These are phyloP conservation scores for Amanita pseudoporphyria DNA, from an alignment of 768 basidiomycete genomes.

Conservation along the genomic window DNA sequence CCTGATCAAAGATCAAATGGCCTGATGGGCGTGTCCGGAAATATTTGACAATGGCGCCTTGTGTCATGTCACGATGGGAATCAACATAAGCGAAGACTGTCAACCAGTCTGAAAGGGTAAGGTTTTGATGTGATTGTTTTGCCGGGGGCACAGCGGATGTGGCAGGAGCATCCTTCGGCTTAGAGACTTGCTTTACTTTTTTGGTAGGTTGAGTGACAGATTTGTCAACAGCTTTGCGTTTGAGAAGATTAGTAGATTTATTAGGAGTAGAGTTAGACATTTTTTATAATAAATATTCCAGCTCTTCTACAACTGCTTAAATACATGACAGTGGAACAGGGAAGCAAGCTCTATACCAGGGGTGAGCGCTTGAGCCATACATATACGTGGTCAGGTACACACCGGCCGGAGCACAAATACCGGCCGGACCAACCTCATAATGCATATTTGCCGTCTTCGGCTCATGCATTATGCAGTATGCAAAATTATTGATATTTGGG, in stretches of 20 bases:
- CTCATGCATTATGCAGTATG: slow-evolving; percentile 3
- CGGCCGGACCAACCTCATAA: not conserved
- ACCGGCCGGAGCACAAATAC: not conserved
- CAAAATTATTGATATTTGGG: not conserved
- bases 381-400: not conserved
- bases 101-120: slow-evolving; percentile 19
- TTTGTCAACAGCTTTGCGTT: slow-evolving; percentile 1
- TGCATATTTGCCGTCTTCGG: not conserved
- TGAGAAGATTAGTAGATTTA: slow-evolving; percentile 1
- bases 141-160: slow-evolving; percentile 9
- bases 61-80: slow-evolving; percentile 13
- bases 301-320: slow-evolving; percentile 1
- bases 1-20: not conserved
- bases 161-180: slow-evolving; percentile 8
- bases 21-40: not conserved
- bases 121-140: slow-evolving; percentile 7
- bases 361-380: too few relatives aligned
- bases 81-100: slow-evolving; percentile 15
- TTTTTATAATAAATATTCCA: not conserved
- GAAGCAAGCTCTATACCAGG: not conserved
- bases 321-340: not conserved
- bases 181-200: slow-evolving; percentile 1
- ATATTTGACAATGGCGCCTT: slow-evolving; percentile 11
- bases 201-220: slow-evolving; percentile 1
- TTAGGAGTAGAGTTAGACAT: not conserved